Conservation (phyloP, 768 basidiomycete species). For the Mycena capillaripes region DNA sequence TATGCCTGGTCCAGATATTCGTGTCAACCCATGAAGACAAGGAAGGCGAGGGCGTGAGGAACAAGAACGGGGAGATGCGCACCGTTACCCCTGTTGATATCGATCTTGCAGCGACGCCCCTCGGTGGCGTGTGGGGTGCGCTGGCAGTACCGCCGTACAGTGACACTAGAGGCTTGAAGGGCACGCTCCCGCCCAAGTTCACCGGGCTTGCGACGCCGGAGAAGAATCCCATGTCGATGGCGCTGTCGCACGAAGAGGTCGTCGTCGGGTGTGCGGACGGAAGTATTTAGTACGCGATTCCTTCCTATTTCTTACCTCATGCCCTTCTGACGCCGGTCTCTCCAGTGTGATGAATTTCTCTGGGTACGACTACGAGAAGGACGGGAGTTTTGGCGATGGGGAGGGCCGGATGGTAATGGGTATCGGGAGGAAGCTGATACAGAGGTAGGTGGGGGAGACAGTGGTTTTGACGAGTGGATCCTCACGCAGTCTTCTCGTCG, state of each 20-base stretch:
- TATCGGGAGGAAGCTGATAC: constrained; percentile 20
- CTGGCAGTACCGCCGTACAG: constrained; percentile 61
- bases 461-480: constrained; percentile 36
- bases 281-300: constrained; percentile 84
- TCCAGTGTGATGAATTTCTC: constrained; percentile 75
- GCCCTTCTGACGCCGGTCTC: neutral
- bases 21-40: constrained; percentile 86
- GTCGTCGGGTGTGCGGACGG: constrained; percentile 94
- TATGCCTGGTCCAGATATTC: constrained; percentile 67
- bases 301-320: constrained; percentile 4
- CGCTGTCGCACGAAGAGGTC: constrained; percentile 90
- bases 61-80: constrained; percentile 14
- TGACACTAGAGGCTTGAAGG: constrained; percentile 70
- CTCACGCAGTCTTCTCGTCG: constrained; percentile 14
- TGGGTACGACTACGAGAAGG: constrained; percentile 66
- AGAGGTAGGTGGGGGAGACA: constrained; percentile 4
- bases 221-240: constrained; percentile 97
- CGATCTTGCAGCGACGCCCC: constrained; percentile 73
- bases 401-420: constrained; percentile 62
- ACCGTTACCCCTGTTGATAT: constrained; percentile 65
- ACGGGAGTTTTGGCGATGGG: constrained; percentile 70
- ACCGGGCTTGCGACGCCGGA: constrained; percentile 86
- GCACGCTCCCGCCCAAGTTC: constrained; percentile 77
- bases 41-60: constrained; percentile 46
- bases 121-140: constrained; percentile 84